phyloP scores from a whole-genome alignment of 495 filamentous ascomycete genomes.

The Neurospora sp. region DNA sequence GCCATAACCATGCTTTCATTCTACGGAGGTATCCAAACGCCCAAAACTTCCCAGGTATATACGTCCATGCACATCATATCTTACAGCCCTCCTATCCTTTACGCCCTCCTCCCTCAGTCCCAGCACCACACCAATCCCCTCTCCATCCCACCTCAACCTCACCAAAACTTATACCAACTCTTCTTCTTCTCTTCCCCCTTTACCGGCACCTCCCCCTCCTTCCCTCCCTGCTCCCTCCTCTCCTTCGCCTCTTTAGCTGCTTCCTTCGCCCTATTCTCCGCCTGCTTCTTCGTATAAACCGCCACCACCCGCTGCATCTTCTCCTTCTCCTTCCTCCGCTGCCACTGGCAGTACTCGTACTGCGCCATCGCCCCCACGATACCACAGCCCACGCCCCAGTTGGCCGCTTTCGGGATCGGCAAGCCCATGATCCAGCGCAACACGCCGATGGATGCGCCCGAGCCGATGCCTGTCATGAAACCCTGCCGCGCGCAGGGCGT shows the following conservation, averaged over 20 bases:
- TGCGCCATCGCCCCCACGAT: slow-evolving; percentile 49
- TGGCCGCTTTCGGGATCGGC: slow-evolving; percentile 49
- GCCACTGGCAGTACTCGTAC: slow-evolving; percentile 74
- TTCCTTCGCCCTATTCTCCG: slow-evolving; percentile 37
- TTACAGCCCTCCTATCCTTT: not conserved
- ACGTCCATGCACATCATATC: not conserved
- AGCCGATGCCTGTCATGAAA: slow-evolving; percentile 69
- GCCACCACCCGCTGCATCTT: slow-evolving; percentile 74
- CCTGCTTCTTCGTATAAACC: slow-evolving; percentile 63
- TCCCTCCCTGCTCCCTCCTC: slow-evolving; percentile 40
- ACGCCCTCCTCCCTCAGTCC: not conserved
- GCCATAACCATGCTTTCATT: not conserved
- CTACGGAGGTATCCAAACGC: not conserved
- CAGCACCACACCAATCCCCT: not conserved
- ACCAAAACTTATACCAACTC: slow-evolving; percentile 46
- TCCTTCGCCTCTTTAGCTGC: slow-evolving; percentile 19
- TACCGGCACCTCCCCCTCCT: slow-evolving; percentile 25
- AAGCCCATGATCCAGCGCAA: slow-evolving; percentile 57
- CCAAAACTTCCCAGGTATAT: not conserved
- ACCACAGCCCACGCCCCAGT: slow-evolving; percentile 79
- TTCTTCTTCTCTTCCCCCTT: slow-evolving; percentile 21
- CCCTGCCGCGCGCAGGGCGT: slow-evolving; percentile 77
- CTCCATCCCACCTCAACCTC: slow-evolving; percentile 1
- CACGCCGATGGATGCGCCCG: slow-evolving; percentile 64
- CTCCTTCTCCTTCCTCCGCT: slow-evolving; percentile 57